Conservation (phyloP, 352 stramenopile species). For the Phytophthora pluvialis region DNA sequence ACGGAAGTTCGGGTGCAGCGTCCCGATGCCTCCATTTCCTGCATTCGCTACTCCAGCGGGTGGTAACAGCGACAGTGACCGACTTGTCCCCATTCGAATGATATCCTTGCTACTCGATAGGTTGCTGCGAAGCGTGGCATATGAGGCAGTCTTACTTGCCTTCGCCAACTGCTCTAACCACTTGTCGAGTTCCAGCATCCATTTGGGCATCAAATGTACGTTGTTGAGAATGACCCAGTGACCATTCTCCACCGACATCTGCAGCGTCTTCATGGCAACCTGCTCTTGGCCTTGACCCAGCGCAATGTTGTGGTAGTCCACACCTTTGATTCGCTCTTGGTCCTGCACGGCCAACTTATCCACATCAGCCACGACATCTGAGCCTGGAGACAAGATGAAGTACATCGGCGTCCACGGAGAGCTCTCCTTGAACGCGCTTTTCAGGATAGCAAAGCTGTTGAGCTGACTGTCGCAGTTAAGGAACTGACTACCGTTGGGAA, state of each 20-base stretch:
- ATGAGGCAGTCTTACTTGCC: constrained; percentile 59
- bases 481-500: constrained; percentile 85
- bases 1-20: constrained; percentile 80
- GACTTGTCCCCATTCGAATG: constrained; percentile 29
- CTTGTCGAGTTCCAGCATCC: constrained; percentile 93
- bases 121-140: constrained; percentile 37
- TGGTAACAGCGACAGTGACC: constrained; percentile 24
- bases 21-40: constrained; percentile 23
- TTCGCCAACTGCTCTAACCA: constrained; percentile 89
- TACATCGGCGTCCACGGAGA: constrained; percentile 97
- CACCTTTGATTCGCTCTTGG: constrained; percentile 92
- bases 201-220: constrained; percentile 94
- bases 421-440: constrained; percentile 94
- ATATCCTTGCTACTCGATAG: constrained; percentile 31
- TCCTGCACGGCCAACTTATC: constrained; percentile 94
- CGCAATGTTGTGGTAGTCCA: constrained; percentile 97
- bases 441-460: constrained; percentile 95
- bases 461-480: constrained; percentile 90
- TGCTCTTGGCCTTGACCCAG: constrained; percentile 95
- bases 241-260: constrained; percentile 89
- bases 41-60: background rate
- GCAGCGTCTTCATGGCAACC: constrained; percentile 90
- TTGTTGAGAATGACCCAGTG: constrained; percentile 97
- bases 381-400: constrained; percentile 97
- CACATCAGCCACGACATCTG: constrained; percentile 96